Evolutionary conservation across 2,329 filamentous ascomycete genomes (phyloP), one percentile per base, ranked within the genome.

Genomic region (Pseudohalonectria lignicola): DNA sequence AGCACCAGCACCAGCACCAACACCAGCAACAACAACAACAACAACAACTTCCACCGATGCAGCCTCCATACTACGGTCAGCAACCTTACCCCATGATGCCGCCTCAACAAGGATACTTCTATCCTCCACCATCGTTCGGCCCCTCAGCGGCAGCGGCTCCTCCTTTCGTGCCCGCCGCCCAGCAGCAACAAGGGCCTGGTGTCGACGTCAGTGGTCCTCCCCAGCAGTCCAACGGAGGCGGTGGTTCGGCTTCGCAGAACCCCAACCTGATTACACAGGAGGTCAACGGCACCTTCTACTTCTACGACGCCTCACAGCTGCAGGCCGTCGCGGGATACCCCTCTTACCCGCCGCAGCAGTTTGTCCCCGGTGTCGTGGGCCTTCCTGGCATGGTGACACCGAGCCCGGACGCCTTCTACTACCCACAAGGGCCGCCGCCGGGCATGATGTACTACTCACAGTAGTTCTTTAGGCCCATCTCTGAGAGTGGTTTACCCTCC

Each of bases 261-360:
- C 51, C 65, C 15, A 73, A 66, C 45, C 56, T 77, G 31, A 73
- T 82, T 34, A 86, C 86, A 0, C 88, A 95, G 57, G 90, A 96
- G 63, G 79, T 81, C 45, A 94, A 94, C 49, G 92, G 92, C 44
- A 96, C 93, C 74, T 87, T 94, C 1, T 96, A 94, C 59, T 98
- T 94, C 56, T 88, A 87, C 51, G 84, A 94, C 53, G 72, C 85
- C 7, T 71, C 79, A n/a, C 81, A 87, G 53, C 64, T 88, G 34
- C 65, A 75, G 19, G 62, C 71, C 1, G 63, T 74, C 45, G 54
- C 63, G 35, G 50, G 56, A 16, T 75, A 73, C 45, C 61, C 65
- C 21, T 41, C 61, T 1, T 73, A 70, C 44, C 40, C 39, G 1
- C 46, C 41, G 19, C 48, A 44, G 9, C 54, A 66, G 39, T 85